phyloP scores from a whole-genome alignment of 2,329 filamentous ascomycete genomes.

The Sclerotinia borealis region DNA sequence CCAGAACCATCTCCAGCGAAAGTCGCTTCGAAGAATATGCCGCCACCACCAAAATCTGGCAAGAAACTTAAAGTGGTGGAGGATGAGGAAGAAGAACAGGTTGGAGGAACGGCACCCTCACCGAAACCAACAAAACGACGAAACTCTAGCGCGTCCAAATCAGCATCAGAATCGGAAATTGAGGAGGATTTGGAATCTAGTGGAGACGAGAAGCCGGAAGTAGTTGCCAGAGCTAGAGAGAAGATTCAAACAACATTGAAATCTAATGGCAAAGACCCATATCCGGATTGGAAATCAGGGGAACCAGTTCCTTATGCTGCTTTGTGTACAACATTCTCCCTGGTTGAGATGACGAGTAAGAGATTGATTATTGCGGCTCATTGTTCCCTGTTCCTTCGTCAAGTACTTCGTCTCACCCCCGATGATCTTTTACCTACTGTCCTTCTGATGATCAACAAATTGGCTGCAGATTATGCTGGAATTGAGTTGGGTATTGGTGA shows the following conservation, averaged over 20 bases:
- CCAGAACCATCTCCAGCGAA: slow-evolving; percentile 17
- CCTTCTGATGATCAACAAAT: slow-evolving; percentile 94
- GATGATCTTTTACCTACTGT: slow-evolving; percentile 82
- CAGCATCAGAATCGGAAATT: slow-evolving; percentile 43
- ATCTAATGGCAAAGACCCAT: slow-evolving; percentile 67
- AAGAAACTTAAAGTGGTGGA: slow-evolving; percentile 17
- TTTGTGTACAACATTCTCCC: slow-evolving; percentile 87
- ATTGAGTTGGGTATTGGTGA: slow-evolving; percentile 98
- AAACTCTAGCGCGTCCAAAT: slow-evolving; percentile 36
- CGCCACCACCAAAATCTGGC: slow-evolving; percentile 15
- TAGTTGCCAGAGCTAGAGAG: slow-evolving; percentile 68
- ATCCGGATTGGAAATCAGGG: slow-evolving; percentile 88
- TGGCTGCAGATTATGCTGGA: slow-evolving; percentile 92
- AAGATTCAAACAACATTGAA: slow-evolving; percentile 74
- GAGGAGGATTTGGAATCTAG: slow-evolving; percentile 40
- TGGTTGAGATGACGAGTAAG: slow-evolving; percentile 92
- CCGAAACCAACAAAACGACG: slow-evolving; percentile 24
- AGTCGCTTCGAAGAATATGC: slow-evolving; percentile 13
- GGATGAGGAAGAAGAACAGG: slow-evolving; percentile 33
- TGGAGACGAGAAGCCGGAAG: slow-evolving; percentile 60
- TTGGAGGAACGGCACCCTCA: slow-evolving; percentile 33
- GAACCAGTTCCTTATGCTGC: slow-evolving; percentile 90
- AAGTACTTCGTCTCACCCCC: slow-evolving; percentile 88
- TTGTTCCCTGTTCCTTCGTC: slow-evolving; percentile 83
- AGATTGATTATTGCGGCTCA: slow-evolving; percentile 81